Evolutionary conservation across 2,329 filamentous ascomycete species (phyloP).

Genomic region (Diaporthe vaccinii): DNA sequence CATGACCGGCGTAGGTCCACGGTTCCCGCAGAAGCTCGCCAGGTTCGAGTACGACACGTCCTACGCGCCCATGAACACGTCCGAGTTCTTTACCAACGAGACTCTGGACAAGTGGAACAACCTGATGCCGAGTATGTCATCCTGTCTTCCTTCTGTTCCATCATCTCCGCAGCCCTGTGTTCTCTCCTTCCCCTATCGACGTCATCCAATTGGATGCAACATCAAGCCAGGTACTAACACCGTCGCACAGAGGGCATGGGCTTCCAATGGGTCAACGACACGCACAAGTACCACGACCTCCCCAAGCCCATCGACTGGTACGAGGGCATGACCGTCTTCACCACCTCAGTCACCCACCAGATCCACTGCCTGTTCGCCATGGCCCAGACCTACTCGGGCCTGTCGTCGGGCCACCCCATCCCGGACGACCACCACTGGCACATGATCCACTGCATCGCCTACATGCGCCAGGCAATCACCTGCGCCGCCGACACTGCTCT

Average conservation of each 20-base stretch:
- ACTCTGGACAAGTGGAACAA: constrained; percentile 53
- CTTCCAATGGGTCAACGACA: constrained; percentile 54
- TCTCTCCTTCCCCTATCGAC: too few relatives aligned
- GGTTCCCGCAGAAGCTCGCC: constrained; percentile 49
- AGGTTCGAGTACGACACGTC: constrained; percentile 52
- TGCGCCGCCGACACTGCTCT: constrained; percentile 61
- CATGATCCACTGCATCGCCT: constrained; percentile 64
- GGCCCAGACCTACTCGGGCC: constrained; percentile 57
- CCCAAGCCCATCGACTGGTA: constrained; percentile 52
- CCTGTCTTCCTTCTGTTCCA: background rate
- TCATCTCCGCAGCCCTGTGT: background rate
- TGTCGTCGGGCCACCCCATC: constrained; percentile 54
- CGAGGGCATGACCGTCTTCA: constrained; percentile 52
- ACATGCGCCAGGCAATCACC: constrained; percentile 62
- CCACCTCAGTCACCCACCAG: constrained; percentile 54
- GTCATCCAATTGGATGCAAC: background rate
- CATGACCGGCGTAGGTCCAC: constrained; percentile 53
- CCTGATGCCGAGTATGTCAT: constrained; percentile 51
- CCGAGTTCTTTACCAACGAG: constrained; percentile 53
- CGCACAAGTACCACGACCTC: constrained; percentile 53
- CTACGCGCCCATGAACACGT: constrained; percentile 53
- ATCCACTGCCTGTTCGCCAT: constrained; percentile 50
- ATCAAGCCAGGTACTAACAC: constrained; percentile 29
- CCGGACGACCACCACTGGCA: constrained; percentile 62
- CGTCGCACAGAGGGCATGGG: constrained; percentile 50